These are phyloP conservation scores for Halophytophthora batemanensis DNA, from an alignment of 352 stramenopile species.

Conservation along the genomic window DNA sequence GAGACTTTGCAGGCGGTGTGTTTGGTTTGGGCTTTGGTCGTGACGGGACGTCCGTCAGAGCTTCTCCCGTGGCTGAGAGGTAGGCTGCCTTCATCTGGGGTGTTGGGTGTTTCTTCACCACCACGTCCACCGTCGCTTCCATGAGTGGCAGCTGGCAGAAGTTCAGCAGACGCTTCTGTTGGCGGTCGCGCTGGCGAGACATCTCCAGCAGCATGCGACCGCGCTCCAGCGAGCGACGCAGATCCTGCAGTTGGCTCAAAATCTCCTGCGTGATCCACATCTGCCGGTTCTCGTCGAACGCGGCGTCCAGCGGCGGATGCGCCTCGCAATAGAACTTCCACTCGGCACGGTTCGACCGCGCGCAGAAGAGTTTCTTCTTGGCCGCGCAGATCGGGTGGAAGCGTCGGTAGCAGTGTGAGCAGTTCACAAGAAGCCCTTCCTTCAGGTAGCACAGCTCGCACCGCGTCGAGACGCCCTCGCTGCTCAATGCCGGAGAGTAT, in stretches of 20 bases:
- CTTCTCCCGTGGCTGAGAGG: slow-evolving; percentile 51
- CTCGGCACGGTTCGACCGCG: slow-evolving; percentile 53
- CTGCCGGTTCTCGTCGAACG: slow-evolving; percentile 68
- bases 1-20: slow-evolving; percentile 12
- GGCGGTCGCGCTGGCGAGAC: slow-evolving; percentile 78
- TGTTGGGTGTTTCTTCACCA: slow-evolving; percentile 74
- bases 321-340: slow-evolving; percentile 78
- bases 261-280: slow-evolving; percentile 81
- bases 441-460: slow-evolving; percentile 59
- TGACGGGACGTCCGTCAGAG: slow-evolving; percentile 46
- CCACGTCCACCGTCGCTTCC: slow-evolving; percentile 63
- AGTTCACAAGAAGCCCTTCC: slow-evolving; percentile 51
- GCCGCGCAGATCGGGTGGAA: slow-evolving; percentile 78
- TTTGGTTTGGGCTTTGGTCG: slow-evolving; percentile 16
- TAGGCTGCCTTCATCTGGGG: slow-evolving; percentile 73
- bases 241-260: slow-evolving; percentile 65
- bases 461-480: slow-evolving; percentile 23
- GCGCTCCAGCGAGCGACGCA: slow-evolving; percentile 74
- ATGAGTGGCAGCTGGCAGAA: slow-evolving; percentile 57
- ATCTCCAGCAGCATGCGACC: slow-evolving; percentile 85
- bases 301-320: slow-evolving; percentile 61
- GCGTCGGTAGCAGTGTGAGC: slow-evolving; percentile 50
- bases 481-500: slow-evolving; percentile 23
- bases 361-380: slow-evolving; percentile 60
- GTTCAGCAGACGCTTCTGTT: slow-evolving; percentile 76